Evolutionary conservation across 495 filamentous ascomycete genomes (phyloP), one percentile per base, ranked within the genome.

Genomic region (Chaetomium fimeti): DNA sequence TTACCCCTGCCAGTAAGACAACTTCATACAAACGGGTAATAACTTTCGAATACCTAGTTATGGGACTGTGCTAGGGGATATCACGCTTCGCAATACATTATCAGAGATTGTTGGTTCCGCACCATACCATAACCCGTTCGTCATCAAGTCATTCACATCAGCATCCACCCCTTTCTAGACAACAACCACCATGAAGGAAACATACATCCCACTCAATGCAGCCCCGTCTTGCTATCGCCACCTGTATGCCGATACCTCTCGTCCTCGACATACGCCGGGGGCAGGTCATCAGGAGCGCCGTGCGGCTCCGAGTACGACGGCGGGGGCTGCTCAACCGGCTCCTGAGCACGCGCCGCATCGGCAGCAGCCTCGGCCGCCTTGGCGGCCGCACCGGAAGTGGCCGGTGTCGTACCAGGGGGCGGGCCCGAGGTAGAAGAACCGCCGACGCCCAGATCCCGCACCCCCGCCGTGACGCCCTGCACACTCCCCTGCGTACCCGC

Each of bases 251-350:
- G 48, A 29, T 57, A 52, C 6, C 58, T 42, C 8, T 60, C 66
- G 4, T 71, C 64, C 24, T 67, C 66, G 0, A 58, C 69, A 61
- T 73, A 73, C n/a, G 71, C 71, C 18, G 71, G 71, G 24, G 71
- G 71, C 42, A 69, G 13, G 40, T 43, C 40, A 6, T 71, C 71
- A 18, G 60, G 53, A 4, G 16, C 61, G 11, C 25, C 22, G 5
- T 63, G 57, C 13, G 57, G 29, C 16, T 67, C 64, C 48, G 61
- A 48, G 24, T 67, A 68, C 24, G 47, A 38, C 18, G 67, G 68
- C 56, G 61, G 61, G 0, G 63, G 64, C 2, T 61, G 32, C 45
- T 72, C 70, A 2, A 70, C 72, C 0, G 40, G 15, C 13, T 47
- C 43, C n/a, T 22, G 43, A 18, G 43, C 43, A 13, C 40, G 40